Percentiles rank a stretch among this genome's conserved stretches.
Evolutionary conservation across 768 basidiomycete species (phyloP).

Genomic region (Phlebiopsis gigantea): DNA sequence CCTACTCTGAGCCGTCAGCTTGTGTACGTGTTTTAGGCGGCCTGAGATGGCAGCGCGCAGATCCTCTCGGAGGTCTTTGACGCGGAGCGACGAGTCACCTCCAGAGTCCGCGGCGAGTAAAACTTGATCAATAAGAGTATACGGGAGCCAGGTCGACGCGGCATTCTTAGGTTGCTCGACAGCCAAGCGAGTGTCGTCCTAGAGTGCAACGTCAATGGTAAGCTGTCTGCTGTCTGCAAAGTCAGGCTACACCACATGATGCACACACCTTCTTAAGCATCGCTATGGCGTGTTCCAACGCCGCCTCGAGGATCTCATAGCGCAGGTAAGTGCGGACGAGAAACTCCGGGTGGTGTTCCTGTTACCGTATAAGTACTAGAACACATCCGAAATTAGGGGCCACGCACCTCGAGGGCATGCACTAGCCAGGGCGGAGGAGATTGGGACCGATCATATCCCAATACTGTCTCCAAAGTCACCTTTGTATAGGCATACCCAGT

Average conservation of each 20-base stretch:
- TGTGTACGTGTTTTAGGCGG: conserved; percentile 66
- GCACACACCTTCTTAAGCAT: conserved; percentile 63
- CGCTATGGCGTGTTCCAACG: conserved; percentile 66
- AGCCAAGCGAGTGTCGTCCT: conserved; percentile 52
- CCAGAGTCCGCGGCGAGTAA: conserved; percentile 56
- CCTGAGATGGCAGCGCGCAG: conserved; percentile 57
- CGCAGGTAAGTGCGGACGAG: conserved; percentile 75
- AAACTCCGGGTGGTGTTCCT: conserved; percentile 78
- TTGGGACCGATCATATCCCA: conserved; percentile 54
- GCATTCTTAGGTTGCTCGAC: conserved; percentile 50
- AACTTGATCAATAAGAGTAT: conserved; percentile 80
- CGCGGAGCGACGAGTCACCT: conserved; percentile 41
- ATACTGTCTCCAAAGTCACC: conserved; percentile 68
- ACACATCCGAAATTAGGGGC: neutral
- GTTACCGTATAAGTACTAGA: neutral
- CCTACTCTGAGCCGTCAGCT: conserved; percentile 34
- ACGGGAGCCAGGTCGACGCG: conserved; percentile 73
- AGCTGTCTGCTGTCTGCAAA: neutral
- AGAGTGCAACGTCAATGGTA: neutral
- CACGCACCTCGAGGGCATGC: conserved; percentile 61
- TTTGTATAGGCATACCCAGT: conserved; percentile 77
- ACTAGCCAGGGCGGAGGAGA: conserved; percentile 83
- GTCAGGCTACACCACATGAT: neutral
- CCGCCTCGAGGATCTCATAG: conserved; percentile 74
- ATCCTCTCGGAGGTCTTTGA: conserved; percentile 36